Base-by-base conservation (phyloP, 495 filamentous ascomycete genomes). In the Aspergillus steynii region DNA sequence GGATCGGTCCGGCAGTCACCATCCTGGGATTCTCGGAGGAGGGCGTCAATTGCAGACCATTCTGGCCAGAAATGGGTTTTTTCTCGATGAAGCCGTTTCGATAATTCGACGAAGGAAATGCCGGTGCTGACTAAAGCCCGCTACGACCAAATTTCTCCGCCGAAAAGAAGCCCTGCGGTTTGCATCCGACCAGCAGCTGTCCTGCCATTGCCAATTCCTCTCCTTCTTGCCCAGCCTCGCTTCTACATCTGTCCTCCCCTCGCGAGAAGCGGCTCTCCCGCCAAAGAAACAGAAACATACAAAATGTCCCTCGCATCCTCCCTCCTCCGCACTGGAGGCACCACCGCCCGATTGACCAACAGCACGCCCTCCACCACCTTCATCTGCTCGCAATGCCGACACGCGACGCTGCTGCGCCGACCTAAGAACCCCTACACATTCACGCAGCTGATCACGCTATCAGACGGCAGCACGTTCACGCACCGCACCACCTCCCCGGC, bases 351-450 rank as follows among this genome's bases (percentile, higher is more conserved):
- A 58, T 45, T 70, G 37, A 42, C 37, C 37, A 42, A 42, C 37
- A 42, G 37, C 50, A 63, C 65, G 58, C 54, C 73, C 45, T 60
- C 71, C 55, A 75, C 76, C 65, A 76, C 77, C 53, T 78, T 78
- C 68, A 65, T 78, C 69, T 80, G 75, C 69, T 71, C 72, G 55
- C 78, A 78, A 81, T 76, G 78, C 73, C 90, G 92, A n/a, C 85
- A 92, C 71, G 96, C 95, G 28, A 90, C 89, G n/a, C 90, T 96
- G 61, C 84, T 99, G 69, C 86, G 83, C 37, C 93, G 96, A 3
- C 91, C 91, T 15, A 88, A 90, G 67, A 88, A 93, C 4, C 95
- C 95, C 34, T 97, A 97, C 85, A 91, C 88, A 65, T 97, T 96
- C 85, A 96, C 95, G 26, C 95, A 99, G 77, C 87, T 99, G 34